Conservation (phyloP, 768 basidiomycete genomes). For the Tricholoma hemisulphureum region DNA sequence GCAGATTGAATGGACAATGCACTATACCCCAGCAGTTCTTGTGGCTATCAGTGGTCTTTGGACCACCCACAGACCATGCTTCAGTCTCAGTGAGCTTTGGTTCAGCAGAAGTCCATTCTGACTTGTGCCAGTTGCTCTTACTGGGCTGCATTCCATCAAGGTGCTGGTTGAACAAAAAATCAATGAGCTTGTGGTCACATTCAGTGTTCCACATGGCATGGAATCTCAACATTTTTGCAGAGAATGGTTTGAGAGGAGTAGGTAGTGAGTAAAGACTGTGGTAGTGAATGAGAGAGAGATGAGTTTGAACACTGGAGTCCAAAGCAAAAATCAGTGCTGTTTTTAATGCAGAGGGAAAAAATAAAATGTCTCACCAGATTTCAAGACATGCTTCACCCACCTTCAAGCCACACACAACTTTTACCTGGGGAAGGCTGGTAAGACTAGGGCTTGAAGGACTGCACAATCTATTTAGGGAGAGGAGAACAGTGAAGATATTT, state of each 20-base stretch:
- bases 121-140: constrained; percentile 16
- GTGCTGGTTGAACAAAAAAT: constrained; percentile 1
- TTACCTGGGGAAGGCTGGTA: no score
- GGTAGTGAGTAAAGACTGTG: neutral
- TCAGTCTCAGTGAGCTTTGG: constrained; percentile 13
- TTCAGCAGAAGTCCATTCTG: constrained; percentile 17
- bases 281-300: neutral
- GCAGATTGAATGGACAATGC: constrained; percentile 2
- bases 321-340: no score
- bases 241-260: neutral
- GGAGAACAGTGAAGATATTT: neutral
- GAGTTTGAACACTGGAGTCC: neutral
- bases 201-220: neutral
- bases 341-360: no score
- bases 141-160: constrained; percentile 15
- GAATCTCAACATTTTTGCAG: neutral
- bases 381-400: no score
- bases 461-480: no score
- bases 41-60: constrained; percentile 15
- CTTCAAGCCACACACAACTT: no score
- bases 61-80: constrained; percentile 6
- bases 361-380: no score
- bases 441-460: no score
- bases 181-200: neutral
- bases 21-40: constrained; percentile 13